Evolutionary conservation across 2,329 filamentous ascomycete genomes (phyloP), one percentile per base, ranked within the genome.

Genomic region (Fusarium sarcochroum): DNA sequence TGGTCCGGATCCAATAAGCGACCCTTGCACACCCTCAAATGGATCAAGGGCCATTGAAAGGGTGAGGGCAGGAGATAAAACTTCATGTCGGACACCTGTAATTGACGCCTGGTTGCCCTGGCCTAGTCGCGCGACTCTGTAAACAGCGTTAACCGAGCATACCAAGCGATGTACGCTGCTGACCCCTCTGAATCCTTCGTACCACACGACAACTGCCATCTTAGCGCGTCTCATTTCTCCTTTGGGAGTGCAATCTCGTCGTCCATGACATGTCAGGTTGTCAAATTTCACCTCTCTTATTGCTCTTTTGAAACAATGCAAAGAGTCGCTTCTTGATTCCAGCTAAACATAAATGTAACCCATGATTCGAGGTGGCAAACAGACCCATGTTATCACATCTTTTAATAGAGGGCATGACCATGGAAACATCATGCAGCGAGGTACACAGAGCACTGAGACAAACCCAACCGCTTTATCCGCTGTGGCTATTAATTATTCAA

Each of bases 41-140:
- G 50, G 30, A 63, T 63, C 48, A 50, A 38, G 49, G 27, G 60
- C 48, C 27, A 30, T 30, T 30, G 27, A 45, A 52, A 63, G 27
- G 48, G 20, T 45, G 37, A 23, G 44, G 37, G 34, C 45, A 11
- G 40, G 30, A 63, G 40, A 59, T 52, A 40, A 63, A 50, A 41
- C 45, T 63, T 40, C 32, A 37, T 62, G 61, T 58, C 32, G 27
- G 47, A 42, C 57, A 54, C 66, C 66, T 63, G 66, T 69, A 67
- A 70, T 66, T 69, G 53, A 64, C 66, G 66, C 66, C 66, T 66
- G 17, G 49, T 45, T 30, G 51, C 44, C 41, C 61, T 50, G 46
- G 20, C 30, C 14, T 63, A 63, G 58, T 63, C 57, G 66, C 66
- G 61, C 66, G 62, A 69, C 66, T 70, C 65, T 61, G 53, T 34